Conservation (phyloP, 495 filamentous ascomycete genomes). For the Astrothelium subdiscretum region DNA sequence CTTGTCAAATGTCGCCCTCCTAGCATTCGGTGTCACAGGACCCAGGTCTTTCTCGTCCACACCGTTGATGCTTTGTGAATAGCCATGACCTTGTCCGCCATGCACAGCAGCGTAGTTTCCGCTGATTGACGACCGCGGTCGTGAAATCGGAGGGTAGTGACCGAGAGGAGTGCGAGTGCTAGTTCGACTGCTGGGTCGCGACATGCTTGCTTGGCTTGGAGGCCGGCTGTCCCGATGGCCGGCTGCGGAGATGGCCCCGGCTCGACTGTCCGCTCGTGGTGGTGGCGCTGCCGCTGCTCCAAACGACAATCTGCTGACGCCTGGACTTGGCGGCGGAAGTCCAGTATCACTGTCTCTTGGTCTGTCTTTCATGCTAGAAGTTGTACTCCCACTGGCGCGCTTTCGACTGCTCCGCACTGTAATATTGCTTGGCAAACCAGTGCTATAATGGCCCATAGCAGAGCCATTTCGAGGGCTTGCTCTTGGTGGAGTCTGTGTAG, state of each 20-base stretch:
- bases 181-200: constrained; percentile 16
- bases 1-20: constrained; percentile 21
- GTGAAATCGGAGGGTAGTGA: constrained; percentile 6
- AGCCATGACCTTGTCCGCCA: constrained; percentile 8
- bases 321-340: too few relatives aligned
- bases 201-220: background rate
- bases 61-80: constrained; percentile 9
- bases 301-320: constrained; percentile 10
- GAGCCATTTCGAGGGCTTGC: constrained; percentile 57
- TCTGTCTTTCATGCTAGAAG: constrained; percentile 32
- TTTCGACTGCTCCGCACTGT: constrained; percentile 67
- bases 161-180: constrained; percentile 7
- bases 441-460: constrained; percentile 33
- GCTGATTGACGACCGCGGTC: constrained; percentile 47
- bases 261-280: constrained; percentile 13
- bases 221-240: background rate
- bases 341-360: background rate
- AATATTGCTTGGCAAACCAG: constrained; percentile 53
- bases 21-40: constrained; percentile 14
- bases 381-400: constrained; percentile 48
- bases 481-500: constrained; percentile 67
- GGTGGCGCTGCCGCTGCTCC: background rate
- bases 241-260: constrained; percentile 3
- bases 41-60: constrained; percentile 11
- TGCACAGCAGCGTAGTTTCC: constrained; percentile 31